Percentiles rank a stretch among this genome's conserved stretches.
phyloP scores from a whole-genome alignment of 2,329 filamentous ascomycete species.

The Bimuria novae-zelandiae region DNA sequence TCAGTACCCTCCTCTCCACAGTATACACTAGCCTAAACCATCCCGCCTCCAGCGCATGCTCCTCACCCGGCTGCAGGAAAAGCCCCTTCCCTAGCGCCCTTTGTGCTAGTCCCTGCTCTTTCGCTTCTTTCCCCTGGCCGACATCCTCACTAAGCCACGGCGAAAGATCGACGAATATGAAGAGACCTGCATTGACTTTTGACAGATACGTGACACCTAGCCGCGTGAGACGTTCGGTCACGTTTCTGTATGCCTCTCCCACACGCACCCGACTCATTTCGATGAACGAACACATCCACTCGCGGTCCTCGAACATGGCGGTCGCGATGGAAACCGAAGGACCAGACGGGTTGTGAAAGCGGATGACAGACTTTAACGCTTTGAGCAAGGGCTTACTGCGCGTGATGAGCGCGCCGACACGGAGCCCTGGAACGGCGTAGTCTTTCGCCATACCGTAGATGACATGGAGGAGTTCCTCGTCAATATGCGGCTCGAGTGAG shows the following conservation, averaged over 20 bases:
- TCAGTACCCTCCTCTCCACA: conserved; percentile 40
- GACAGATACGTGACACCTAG: conserved; percentile 53
- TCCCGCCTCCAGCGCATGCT: conserved; percentile 44
- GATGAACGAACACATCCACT: conserved; percentile 51
- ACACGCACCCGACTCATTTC: conserved; percentile 50
- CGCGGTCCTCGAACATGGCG: conserved; percentile 24
- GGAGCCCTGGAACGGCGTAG: conserved; percentile 49
- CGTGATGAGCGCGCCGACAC: conserved; percentile 25
- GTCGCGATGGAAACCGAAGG: conserved; percentile 22
- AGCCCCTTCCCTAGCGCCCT: conserved; percentile 21
- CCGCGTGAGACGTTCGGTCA: conserved; percentile 44
- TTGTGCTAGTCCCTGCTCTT: conserved; percentile 33
- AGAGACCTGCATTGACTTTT: conserved; percentile 61
- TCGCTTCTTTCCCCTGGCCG: conserved; percentile 25
- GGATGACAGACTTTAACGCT: conserved; percentile 35
- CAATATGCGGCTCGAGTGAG: conserved; percentile 21
- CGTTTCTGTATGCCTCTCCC: conserved; percentile 47
- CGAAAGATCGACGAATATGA: conserved; percentile 58
- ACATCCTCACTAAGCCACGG: conserved; percentile 15
- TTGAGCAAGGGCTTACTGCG: conserved; percentile 21
- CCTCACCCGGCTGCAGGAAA: conserved; percentile 31
- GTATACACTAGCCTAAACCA: conserved; percentile 51
- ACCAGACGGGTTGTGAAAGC: conserved; percentile 36
- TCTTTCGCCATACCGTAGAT: conserved; percentile 35
- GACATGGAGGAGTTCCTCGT: conserved; percentile 28